phyloP scores from a whole-genome alignment of 148 eudicot genomes.

The Agrostemma githago region DNA sequence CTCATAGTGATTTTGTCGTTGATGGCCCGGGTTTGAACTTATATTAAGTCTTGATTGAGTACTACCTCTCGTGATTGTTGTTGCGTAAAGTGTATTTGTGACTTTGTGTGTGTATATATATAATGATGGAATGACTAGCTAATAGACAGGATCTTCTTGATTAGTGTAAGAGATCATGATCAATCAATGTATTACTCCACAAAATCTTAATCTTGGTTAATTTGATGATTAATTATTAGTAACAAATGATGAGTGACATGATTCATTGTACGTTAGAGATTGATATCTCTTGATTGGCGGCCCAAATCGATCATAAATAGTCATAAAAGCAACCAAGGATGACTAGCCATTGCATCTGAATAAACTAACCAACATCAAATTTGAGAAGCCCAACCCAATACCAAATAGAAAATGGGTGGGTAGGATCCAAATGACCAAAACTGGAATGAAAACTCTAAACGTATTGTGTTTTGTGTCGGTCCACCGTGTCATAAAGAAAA shows the following conservation, averaged over 20 bases:
- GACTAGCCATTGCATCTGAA: no score
- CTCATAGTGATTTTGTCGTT: neutral
- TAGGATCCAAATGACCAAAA: no score
- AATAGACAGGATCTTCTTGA: conserved; percentile 20
- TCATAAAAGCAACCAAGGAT: no score
- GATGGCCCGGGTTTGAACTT: neutral
- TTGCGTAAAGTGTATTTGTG: neutral
- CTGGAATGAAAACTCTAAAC: no score
- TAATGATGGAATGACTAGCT: conserved; percentile 5
- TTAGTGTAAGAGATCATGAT: conserved; percentile 2
- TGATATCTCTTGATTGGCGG: conserved; percentile 3
- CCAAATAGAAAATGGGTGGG: no score
- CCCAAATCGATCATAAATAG: neutral
- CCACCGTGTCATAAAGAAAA: no score
- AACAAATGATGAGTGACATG: conserved; percentile 13
- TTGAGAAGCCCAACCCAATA: no score
- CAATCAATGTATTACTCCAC: neutral
- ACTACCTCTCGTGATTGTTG: neutral
- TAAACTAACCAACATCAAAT: no score
- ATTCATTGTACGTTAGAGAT: conserved; percentile 21
- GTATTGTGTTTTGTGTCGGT: no score
- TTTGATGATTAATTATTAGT: conserved; percentile 5
- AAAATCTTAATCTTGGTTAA: conserved; percentile 21
- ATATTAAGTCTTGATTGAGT: neutral
- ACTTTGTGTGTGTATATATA: neutral